phyloP scores from a whole-genome alignment of 768 basidiomycete species.

The Trametes coccinea region DNA sequence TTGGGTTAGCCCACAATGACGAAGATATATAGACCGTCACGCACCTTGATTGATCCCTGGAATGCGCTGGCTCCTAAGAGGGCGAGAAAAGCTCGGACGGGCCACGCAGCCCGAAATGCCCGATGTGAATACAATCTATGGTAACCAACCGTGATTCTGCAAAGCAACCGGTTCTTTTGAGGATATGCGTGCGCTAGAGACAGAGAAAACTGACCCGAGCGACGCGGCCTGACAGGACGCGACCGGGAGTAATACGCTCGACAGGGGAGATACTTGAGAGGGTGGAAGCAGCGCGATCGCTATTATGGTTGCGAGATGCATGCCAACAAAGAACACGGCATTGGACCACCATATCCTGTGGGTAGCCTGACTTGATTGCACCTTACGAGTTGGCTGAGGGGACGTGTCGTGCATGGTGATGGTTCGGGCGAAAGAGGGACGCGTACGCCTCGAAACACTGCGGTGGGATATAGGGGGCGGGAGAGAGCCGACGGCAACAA shows the following conservation, averaged over 20 bases:
- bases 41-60: slow-evolving; percentile 78
- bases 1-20: background rate
- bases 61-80: slow-evolving; percentile 71
- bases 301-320: slow-evolving; percentile 56
- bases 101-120: slow-evolving; percentile 58
- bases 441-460: background rate
- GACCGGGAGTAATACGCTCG: slow-evolving; percentile 53
- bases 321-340: slow-evolving; percentile 52
- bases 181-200: slow-evolving; percentile 4
- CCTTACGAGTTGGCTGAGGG: background rate
- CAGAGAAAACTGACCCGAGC: slow-evolving; percentile 53
- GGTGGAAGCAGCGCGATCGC: slow-evolving; percentile 56
- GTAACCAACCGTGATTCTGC: slow-evolving; percentile 73
- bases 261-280: slow-evolving; percentile 38
- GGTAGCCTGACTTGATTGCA: background rate
- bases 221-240: slow-evolving; percentile 68
- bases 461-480: too few species aligned
- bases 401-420: background rate
- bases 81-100: slow-evolving; percentile 59
- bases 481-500: too few species aligned
- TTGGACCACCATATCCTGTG: slow-evolving; percentile 62
- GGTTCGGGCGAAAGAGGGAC: background rate
- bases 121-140: slow-evolving; percentile 80
- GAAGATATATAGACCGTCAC: background rate
- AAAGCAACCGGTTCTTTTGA: too few species aligned